Conservation (phyloP, 192 early-diverging fungal species). For the Spizellomyces punctatus region DNA sequence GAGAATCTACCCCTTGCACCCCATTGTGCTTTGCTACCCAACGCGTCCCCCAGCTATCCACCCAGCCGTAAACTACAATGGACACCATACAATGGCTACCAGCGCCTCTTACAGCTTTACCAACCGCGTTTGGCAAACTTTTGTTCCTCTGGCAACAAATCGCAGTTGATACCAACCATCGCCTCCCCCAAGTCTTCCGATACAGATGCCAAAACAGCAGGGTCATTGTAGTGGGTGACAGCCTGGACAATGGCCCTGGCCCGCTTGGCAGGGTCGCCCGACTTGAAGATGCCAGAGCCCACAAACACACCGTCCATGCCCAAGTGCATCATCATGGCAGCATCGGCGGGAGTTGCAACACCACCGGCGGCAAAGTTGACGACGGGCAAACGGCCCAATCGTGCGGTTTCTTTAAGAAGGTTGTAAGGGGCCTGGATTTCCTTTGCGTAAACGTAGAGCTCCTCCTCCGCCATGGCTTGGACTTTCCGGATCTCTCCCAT, state of each 20-base stretch:
- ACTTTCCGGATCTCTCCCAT: slow-evolving; percentile 85
- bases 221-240: slow-evolving; percentile 92
- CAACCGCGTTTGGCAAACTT: slow-evolving; percentile 65
- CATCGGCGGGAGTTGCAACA: slow-evolving; percentile 97
- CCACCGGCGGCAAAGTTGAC: slow-evolving; percentile 98
- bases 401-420: slow-evolving; percentile 85
- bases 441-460: slow-evolving; percentile 95
- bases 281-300: slow-evolving; percentile 97
- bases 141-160: slow-evolving; percentile 59
- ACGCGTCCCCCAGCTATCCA: too few species aligned
- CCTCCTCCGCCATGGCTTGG: slow-evolving; percentile 79
- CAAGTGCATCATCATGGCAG: slow-evolving; percentile 98
- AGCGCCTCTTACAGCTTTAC: slow-evolving; percentile 35
- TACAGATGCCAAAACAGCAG: slow-evolving; percentile 83
- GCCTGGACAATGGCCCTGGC: slow-evolving; percentile 94
- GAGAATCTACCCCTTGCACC: too few species aligned
- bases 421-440: slow-evolving; percentile 92
- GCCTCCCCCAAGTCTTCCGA: slow-evolving; percentile 93
- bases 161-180: slow-evolving; percentile 96
- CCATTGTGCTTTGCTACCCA: too few species aligned
- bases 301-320: slow-evolving; percentile 98
- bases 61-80: too few species aligned
- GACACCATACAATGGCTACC: too few species aligned
- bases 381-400: slow-evolving; percentile 89
- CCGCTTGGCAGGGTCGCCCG: slow-evolving; percentile 87